Evolutionary conservation across 2,329 filamentous ascomycete genomes (phyloP), one percentile per base, ranked within the genome.

Genomic region (Chlorencoelia australis): DNA sequence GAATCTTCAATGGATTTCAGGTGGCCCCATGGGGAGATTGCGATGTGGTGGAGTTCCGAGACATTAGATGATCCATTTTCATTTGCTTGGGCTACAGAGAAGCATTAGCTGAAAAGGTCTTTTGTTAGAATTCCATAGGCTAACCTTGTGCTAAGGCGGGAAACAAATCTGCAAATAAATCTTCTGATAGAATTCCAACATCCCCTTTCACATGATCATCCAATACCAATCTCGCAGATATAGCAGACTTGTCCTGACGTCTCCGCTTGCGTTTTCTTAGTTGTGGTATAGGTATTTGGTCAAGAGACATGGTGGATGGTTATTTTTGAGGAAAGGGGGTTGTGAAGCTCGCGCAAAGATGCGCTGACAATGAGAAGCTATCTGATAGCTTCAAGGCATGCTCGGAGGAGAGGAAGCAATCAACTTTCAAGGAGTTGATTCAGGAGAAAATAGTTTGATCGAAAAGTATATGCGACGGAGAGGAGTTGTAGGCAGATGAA

Each of bases 141-240:
- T 22, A 28, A 77, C 72, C 59, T 54, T 66, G 52, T 47, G 62
- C 60, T 49, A 71, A 53, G 50, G 75, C 64, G 44, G 83, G 78
- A 62, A 93, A 87, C 34, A 96, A 70, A 54, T 93, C 82, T 30
- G 71, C 67, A 52, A 88, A 86, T 34, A 98, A 69, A 59, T 94
- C 86, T 52, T 86, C 80, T 9, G 89, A 94, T 35, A 96, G 62
- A 46, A 91, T 73, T 45, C 87, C 91, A 43, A 88, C 71, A 55
- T 94, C 85, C 35, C 84, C 85, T 61, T 81, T 84, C 51, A 94
- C 69, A 58, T 82, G 80, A 55, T 87, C 82, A 59, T 94, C 87
- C 39, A 95, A 74, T 24, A 93, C 72, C 33, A 96, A 68, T 40
- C 82, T 78, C 39, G 86, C 88, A 40, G 83, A 72, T 40, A 94